phyloP scores from a whole-genome alignment of 1,284 basidiomycete species.

The Pseudozyma tsukubaensis region DNA sequence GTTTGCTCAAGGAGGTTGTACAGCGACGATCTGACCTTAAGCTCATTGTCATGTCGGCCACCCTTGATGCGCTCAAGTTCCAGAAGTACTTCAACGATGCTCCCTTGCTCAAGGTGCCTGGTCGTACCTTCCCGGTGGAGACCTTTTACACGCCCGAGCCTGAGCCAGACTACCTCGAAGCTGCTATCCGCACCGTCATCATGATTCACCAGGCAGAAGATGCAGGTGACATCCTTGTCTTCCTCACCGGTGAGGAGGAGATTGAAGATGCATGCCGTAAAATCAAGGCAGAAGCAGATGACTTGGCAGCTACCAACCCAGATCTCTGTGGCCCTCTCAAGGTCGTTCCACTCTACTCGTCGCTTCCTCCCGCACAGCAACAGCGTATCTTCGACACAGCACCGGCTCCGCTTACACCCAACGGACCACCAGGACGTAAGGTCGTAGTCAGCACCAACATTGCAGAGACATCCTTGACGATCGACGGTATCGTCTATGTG shows the following conservation, averaged over 20 bases:
- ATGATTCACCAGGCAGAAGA: slow-evolving; percentile 98
- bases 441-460: slow-evolving; percentile 97
- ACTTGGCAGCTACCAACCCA: slow-evolving; percentile 59
- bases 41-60: slow-evolving; percentile 98
- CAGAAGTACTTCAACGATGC: slow-evolving; percentile 93
- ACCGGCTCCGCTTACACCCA: slow-evolving; percentile 75
- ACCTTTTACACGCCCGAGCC: slow-evolving; percentile 94
- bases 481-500: slow-evolving; percentile 98
- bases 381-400: slow-evolving; percentile 93
- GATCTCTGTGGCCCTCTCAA: slow-evolving; percentile 76
- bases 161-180: slow-evolving; percentile 95
- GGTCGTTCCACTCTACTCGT: slow-evolving; percentile 93
- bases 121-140: slow-evolving; percentile 95
- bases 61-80: slow-evolving; percentile 95
- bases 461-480: slow-evolving; percentile 96
- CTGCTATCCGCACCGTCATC: slow-evolving; percentile 93
- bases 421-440: slow-evolving; percentile 88
- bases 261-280: slow-evolving; percentile 97
- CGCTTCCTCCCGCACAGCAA: slow-evolving; percentile 90
- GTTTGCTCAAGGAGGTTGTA: slow-evolving; percentile 81
- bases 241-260: slow-evolving; percentile 98
- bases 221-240: slow-evolving; percentile 90
- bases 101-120: slow-evolving; percentile 94
- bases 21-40: slow-evolving; percentile 88
- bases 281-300: slow-evolving; percentile 79